Percentiles rank a stretch among this genome's conserved stretches.
phyloP scores from a whole-genome alignment of 306 rosid species.

The Lathyrus aphaca region DNA sequence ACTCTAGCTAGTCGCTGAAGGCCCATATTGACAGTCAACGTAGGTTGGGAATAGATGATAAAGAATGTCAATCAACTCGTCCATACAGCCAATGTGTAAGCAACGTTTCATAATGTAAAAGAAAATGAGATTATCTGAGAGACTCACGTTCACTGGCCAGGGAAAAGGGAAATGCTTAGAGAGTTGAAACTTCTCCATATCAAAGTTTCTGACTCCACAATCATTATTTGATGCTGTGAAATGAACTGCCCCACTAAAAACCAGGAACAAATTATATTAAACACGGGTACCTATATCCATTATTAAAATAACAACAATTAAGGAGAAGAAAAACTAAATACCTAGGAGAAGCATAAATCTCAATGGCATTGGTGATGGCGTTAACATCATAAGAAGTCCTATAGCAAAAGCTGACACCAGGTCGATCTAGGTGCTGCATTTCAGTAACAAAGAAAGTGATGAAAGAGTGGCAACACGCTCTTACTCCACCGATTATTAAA shows the following conservation, averaged over 20 bases:
- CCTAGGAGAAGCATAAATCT: slow-evolving; percentile 68
- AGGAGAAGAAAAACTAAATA: slow-evolving; percentile 49
- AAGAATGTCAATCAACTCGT: slow-evolving; percentile 1
- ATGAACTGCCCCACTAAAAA: slow-evolving; percentile 74
- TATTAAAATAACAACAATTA: slow-evolving; percentile 47
- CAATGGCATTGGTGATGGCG: slow-evolving; percentile 85
- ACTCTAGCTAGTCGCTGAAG: background rate
- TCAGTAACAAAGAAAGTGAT: slow-evolving; percentile 39
- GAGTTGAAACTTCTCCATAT: slow-evolving; percentile 86
- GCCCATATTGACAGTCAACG: slow-evolving; percentile 3
- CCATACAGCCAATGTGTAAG: slow-evolving; percentile 1
- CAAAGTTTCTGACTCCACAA: slow-evolving; percentile 73
- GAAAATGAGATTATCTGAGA: background rate
- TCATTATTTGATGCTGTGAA: slow-evolving; percentile 85
- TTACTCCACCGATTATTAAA: background rate
- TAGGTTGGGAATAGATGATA: slow-evolving; percentile 2
- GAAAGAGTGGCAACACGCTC: too few relatives aligned
- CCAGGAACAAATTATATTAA: slow-evolving; percentile 20
- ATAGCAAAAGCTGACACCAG: slow-evolving; percentile 80
- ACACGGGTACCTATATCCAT: background rate
- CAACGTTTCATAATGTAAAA: slow-evolving; percentile 16
- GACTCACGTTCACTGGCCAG: slow-evolving; percentile 87
- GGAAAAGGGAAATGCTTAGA: slow-evolving; percentile 67
- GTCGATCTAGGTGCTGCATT: slow-evolving; percentile 74
- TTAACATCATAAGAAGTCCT: slow-evolving; percentile 77